Evolutionary conservation across 495 filamentous ascomycete genomes (phyloP).

Genomic region (Pseudomonodictys pantanalensis): DNA sequence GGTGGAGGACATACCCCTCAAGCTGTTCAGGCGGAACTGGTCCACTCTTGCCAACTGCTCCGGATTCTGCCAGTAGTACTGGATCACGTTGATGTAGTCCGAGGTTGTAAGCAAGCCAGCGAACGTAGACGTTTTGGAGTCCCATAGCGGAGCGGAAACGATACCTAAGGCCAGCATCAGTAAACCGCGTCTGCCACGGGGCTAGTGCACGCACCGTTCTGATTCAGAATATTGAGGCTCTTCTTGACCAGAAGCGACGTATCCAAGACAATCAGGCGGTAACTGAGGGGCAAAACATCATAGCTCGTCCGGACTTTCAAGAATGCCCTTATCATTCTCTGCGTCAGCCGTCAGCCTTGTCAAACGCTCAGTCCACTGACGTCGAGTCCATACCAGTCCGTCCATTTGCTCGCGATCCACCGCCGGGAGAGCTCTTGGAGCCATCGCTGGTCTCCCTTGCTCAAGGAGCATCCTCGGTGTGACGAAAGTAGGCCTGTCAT

Average conservation of each 20-base stretch:
- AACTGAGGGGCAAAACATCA: constrained; percentile 97
- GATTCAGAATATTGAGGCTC: constrained; percentile 92
- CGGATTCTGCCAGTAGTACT: constrained; percentile 99
- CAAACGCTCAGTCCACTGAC: background rate
- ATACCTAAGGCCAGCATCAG: constrained; percentile 65
- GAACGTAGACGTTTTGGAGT: constrained; percentile 89
- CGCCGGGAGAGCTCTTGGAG: constrained; percentile 62
- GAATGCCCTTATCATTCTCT: constrained; percentile 93
- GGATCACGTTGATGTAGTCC: constrained; percentile 98
- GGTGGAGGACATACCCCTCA: constrained; percentile 65
- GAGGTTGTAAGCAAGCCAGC: constrained; percentile 92
- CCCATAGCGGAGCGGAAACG: constrained; percentile 96
- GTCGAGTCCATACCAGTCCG: constrained; percentile 67
- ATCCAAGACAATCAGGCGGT: constrained; percentile 92
- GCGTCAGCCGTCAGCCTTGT: constrained; percentile 26
- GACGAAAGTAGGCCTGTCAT: constrained; percentile 53
- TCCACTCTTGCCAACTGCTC: constrained; percentile 85
- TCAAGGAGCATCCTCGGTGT: constrained; percentile 76
- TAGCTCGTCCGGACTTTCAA: constrained; percentile 95
- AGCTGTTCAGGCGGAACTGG: constrained; percentile 88
- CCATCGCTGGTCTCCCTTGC: constrained; percentile 52
- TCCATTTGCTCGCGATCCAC: constrained; percentile 89
- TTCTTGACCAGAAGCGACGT: constrained; percentile 94
- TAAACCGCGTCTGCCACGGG: background rate
- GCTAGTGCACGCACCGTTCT: constrained; percentile 69